Conservation (phyloP, 257 asterid species). For the Agastache rugosa region DNA sequence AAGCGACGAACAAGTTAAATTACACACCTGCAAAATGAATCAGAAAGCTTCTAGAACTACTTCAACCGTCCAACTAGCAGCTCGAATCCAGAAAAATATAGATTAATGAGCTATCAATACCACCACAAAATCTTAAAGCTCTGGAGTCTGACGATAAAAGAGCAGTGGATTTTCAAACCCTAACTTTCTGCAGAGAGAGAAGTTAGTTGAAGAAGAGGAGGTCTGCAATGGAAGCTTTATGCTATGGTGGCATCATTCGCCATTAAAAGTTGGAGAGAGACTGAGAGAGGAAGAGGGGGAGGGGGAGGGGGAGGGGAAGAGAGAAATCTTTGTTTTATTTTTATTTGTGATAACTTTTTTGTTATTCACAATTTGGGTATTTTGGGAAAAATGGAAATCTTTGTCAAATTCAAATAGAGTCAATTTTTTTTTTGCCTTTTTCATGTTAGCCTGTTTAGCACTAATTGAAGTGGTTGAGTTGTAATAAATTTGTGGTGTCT, state of each 20-base stretch:
- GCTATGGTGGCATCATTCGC: slow-evolving; percentile 44
- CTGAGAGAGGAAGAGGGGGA: slow-evolving; percentile 6
- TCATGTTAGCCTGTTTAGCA: slow-evolving; percentile 29
- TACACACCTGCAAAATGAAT: slow-evolving; percentile 32
- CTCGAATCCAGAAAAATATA: slow-evolving; percentile 33
- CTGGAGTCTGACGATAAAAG: slow-evolving; percentile 9
- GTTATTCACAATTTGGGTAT: background rate
- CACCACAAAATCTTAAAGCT: slow-evolving; percentile 4
- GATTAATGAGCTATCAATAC: slow-evolving; percentile 24
- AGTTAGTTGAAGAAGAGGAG: slow-evolving; percentile 40
- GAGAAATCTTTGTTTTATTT: slow-evolving; percentile 3
- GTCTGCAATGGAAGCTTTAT: slow-evolving; percentile 44
- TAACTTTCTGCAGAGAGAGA: slow-evolving; percentile 31
- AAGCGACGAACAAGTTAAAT: slow-evolving; percentile 8
- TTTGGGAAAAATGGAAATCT: slow-evolving; percentile 31
- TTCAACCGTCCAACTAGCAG: slow-evolving; percentile 36
- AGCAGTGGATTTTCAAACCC: slow-evolving; percentile 32
- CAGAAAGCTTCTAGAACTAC: slow-evolving; percentile 12
- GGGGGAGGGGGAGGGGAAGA: slow-evolving; percentile 23
- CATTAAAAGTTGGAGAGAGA: slow-evolving; percentile 40
- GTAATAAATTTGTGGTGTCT: slow-evolving; percentile 25
- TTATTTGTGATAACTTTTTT: background rate
- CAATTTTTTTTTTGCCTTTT: slow-evolving; percentile 18
- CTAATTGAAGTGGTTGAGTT: slow-evolving; percentile 36
- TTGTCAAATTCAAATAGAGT: slow-evolving; percentile 33